These are phyloP conservation scores for Nepenthes gracilis DNA, from an alignment of 148 eudicot genomes.

Conservation along the genomic window DNA sequence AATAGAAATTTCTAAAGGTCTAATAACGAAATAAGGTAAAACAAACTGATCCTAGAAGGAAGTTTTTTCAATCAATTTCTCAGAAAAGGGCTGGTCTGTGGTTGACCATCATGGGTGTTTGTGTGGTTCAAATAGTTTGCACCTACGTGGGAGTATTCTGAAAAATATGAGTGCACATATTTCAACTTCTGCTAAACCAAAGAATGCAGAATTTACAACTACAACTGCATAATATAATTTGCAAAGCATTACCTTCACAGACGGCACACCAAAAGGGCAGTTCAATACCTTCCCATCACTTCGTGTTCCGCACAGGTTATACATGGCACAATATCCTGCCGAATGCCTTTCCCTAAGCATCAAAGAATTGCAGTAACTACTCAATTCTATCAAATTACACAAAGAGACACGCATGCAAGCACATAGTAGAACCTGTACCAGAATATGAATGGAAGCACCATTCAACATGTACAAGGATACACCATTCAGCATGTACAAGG, in stretches of 20 bases:
- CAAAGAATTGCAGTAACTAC: not conserved
- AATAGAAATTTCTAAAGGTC: too few species aligned
- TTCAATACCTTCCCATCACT: slow-evolving; percentile 72
- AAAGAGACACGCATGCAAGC: too few species aligned
- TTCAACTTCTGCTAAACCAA: not conserved
- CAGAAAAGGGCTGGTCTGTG: not conserved
- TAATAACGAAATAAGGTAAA: not conserved
- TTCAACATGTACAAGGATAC: too few species aligned
- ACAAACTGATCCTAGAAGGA: not conserved
- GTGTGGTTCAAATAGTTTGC: too few species aligned
- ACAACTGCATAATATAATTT: not conserved
- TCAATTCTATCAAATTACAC: too few species aligned
- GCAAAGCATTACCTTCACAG: slow-evolving; percentile 59
- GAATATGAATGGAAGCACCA: too few species aligned
- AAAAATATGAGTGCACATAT: too few species aligned
- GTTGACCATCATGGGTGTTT: too few species aligned
- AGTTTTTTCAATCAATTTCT: not conserved
- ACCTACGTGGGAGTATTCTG: too few species aligned
- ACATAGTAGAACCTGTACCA: too few species aligned
- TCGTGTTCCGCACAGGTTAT: slow-evolving; percentile 78
- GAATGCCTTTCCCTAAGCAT: slow-evolving; percentile 46
- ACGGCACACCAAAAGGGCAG: slow-evolving; percentile 63
- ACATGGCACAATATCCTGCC: slow-evolving; percentile 70
- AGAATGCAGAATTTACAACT: not conserved
- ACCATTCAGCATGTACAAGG: too few species aligned